phyloP scores from a whole-genome alignment of 2,329 filamentous ascomycete genomes.

The Byssothecium circinans region DNA sequence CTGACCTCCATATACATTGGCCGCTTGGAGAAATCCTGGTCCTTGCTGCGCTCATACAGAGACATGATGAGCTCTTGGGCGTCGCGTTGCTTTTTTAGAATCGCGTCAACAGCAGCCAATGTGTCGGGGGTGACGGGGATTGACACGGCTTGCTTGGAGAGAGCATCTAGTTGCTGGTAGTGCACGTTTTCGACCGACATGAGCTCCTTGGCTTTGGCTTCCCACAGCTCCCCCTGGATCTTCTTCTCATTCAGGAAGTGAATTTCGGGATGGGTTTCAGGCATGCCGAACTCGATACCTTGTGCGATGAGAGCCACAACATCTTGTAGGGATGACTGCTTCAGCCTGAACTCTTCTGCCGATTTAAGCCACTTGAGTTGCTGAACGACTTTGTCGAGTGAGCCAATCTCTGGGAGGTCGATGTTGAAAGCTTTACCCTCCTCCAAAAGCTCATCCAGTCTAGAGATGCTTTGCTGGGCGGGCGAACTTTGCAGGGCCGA shows the following conservation, averaged over 20 bases:
- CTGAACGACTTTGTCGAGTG: conserved; percentile 76
- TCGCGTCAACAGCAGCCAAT: conserved; percentile 80
- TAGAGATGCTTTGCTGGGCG: conserved; percentile 58
- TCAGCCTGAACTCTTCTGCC: conserved; percentile 64
- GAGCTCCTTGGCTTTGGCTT: conserved; percentile 87
- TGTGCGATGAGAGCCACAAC: conserved; percentile 78
- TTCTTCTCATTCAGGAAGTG: conserved; percentile 75
- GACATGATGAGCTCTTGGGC: conserved; percentile 86
- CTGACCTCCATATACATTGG: conserved; percentile 89
- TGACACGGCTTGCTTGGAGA: conserved; percentile 78
- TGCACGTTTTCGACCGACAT: conserved; percentile 91
- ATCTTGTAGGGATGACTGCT: conserved; percentile 71
- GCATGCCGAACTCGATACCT: conserved; percentile 75
- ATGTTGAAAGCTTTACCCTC: conserved; percentile 87
- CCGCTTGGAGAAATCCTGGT: conserved; percentile 73
- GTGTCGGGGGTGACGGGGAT: conserved; percentile 84
- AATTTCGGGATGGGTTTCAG: conserved; percentile 78
- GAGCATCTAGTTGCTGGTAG: conserved; percentile 89
- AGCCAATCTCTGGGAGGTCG: conserved; percentile 85
- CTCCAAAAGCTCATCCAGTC: conserved; percentile 90
- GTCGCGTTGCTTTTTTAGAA: conserved; percentile 92
- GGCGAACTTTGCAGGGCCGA: conserved; percentile 65
- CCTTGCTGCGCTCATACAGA: conserved; percentile 75
- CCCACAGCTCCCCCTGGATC: conserved; percentile 80
- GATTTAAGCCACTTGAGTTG: conserved; percentile 88